Base-by-base conservation (phyloP, 352 stramenopile genomes). In the Phytophthora podocarpi region DNA sequence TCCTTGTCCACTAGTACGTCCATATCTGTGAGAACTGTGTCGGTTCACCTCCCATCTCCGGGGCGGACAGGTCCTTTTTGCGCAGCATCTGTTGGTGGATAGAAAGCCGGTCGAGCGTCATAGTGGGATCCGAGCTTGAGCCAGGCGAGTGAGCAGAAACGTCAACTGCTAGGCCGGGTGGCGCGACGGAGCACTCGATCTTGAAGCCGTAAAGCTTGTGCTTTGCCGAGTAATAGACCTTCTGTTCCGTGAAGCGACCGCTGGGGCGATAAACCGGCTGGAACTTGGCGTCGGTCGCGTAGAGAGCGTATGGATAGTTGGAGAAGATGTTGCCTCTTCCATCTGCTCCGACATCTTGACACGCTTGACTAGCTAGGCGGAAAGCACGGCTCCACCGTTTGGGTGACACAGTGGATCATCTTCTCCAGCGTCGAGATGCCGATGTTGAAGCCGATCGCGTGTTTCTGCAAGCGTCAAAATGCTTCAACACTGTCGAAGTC, bases 121-220 rank as follows among this genome's bases (percentile, higher is more conserved):
- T 60, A 0, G 64, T 69, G 2, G 69, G 23, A 35, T 73, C 52
- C 2, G 51, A 64, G 2, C 24, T 53, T 1, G 51, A 63, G 1
- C 58, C 39, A 49, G 58, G 52, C 0, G 26, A 27, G 48, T 62
- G 64, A 8, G 12, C 1, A 0, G 34, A 65, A 21, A 62, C 49
- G 16, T 48, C 35, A 13, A 69, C 58, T 1, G 51, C 45, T 0
- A 59, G 0, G 8, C 58, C 51, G 31, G 35, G 48, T 31, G 31
- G 34, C 0, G 51, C 41, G 3, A 61, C 57, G 8, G 37, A 59
- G 10, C 39, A 52, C 32, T 64, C 49, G 39, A 66, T 59, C 42
- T 67, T 64, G 46, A 72, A 62, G 18, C 49, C 50, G 31, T 64
- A 59, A 2, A 64, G 35, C 49, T 72, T 67, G 20, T 72, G 41